Evolutionary conservation across 2,329 filamentous ascomycete species (phyloP), one percentile per base, ranked within the genome.

Genomic region (Exophiala oligosperma): DNA sequence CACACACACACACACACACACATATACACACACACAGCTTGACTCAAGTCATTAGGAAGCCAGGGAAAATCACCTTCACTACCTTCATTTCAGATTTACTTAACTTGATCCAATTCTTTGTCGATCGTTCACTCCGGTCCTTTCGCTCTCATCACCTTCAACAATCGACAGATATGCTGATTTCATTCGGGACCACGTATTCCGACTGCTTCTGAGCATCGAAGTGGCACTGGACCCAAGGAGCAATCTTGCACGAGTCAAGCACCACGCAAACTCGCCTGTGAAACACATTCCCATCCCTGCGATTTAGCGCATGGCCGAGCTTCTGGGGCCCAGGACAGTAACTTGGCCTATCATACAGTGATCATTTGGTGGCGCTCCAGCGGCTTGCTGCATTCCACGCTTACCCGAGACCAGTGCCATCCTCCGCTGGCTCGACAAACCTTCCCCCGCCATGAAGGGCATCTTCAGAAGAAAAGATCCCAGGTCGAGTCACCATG

Each of bases 391-490:
- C 54, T 57, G 56, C 56, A 54, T 53, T 32, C 44, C 51, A 49
- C 41, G 24, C 26, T 38, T 37, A 7, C 24, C 50, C 11, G 11
- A 32, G 46, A 26, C 26, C 11, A 48, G 28, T 9, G 46, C 26
- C 24, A 32, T 48, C 43, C 21, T n/a, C 37, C 35, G 49, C 32
- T 44, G 6, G 7, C 41, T 52, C 54, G 57, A 51, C 59, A 62
- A 54, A 56, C 50, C 56, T 63, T 61, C 55, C 59, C 32, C 60
- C 56, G 54, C 65, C 71, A 21, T 80, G 81, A 77, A 77, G 76
- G 75, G 74, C 60, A 67, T 78, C 56, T 78, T 79, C 68, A 77
- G 74, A 68, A 74, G 74, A 67, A 78, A 75, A 62, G 75, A 78
- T 62, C 73, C 73, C n/a, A 75, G 72, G 54, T 72, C 72, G 17